Conservation (phyloP, 257 asterid species). For the Solanum verrucosum region DNA sequence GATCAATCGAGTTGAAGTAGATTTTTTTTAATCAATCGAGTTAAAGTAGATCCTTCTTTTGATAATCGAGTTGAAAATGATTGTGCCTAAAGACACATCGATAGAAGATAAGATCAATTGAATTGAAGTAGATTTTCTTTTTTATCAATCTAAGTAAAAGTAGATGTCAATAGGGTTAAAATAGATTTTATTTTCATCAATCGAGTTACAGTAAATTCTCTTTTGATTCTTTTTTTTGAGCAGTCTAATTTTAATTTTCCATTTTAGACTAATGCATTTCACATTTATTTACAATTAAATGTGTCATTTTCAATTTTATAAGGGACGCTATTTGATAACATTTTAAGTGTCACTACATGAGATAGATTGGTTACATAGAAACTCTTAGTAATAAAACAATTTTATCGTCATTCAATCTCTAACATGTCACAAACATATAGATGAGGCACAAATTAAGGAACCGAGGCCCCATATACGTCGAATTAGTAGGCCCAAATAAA, state of each 20-base stretch:
- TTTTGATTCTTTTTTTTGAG: no score
- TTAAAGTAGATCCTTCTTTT: no score
- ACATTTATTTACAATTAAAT: background rate
- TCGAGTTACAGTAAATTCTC: no score
- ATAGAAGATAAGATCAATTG: no score
- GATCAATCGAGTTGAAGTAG: background rate
- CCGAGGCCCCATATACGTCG: fast-evolving
- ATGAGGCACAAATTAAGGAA: no score
- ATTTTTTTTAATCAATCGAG: background rate
- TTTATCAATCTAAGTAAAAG: background rate
- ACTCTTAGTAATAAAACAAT: background rate
- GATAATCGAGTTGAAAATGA: background rate
- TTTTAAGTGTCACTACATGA: background rate
- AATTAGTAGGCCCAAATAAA: background rate
- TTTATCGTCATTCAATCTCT: background rate
- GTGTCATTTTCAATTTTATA: background rate
- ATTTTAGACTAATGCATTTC: background rate
- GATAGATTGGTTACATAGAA: no score
- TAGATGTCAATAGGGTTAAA: no score
- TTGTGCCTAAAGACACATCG: background rate
- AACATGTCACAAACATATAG: background rate
- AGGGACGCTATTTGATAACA: background rate
- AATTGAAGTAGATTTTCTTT: no score
- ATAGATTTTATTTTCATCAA: background rate
- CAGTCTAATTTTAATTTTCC: background rate